Conservation (phyloP, 495 filamentous ascomycete genomes). For the Clavariopsis aquatica region DNA sequence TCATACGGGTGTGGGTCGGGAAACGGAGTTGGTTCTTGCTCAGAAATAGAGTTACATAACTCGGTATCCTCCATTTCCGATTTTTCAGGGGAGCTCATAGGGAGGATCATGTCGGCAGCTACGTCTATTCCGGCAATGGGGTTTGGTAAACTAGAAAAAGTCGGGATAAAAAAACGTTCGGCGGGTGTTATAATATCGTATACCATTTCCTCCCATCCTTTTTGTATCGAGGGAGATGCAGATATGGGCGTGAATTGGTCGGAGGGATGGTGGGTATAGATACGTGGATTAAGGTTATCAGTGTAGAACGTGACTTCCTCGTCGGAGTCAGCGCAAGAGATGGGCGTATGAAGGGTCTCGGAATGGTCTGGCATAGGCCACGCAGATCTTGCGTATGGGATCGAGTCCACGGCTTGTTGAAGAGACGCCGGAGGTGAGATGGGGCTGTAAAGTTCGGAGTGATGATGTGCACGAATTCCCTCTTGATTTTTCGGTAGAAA, state of each 20-base stretch:
- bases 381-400: conserved; percentile 15
- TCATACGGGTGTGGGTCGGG: too few species aligned
- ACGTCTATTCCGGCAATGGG: too few species aligned
- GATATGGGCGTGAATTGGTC: not conserved
- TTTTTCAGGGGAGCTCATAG: too few species aligned
- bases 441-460: not conserved
- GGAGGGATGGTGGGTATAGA: not conserved
- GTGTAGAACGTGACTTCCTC: too few species aligned
- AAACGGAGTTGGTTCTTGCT: too few species aligned
- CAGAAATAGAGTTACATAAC: too few species aligned
- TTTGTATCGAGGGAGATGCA: not conserved
- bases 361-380: not conserved
- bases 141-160: too few species aligned
- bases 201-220: not conserved
- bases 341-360: not conserved
- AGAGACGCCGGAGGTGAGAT: conserved; percentile 12
- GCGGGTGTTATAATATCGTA: not conserved
- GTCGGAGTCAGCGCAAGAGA: not conserved
- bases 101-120: too few species aligned
- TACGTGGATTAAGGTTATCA: not conserved
- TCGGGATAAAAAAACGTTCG: not conserved
- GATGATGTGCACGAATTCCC: not conserved
- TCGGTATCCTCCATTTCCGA: too few species aligned
- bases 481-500: not conserved
- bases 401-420: conserved; percentile 23